Evolutionary conservation across 176 grass and related monocot genomes (phyloP).

Genomic region (Eremochloa ophiuroides): DNA sequence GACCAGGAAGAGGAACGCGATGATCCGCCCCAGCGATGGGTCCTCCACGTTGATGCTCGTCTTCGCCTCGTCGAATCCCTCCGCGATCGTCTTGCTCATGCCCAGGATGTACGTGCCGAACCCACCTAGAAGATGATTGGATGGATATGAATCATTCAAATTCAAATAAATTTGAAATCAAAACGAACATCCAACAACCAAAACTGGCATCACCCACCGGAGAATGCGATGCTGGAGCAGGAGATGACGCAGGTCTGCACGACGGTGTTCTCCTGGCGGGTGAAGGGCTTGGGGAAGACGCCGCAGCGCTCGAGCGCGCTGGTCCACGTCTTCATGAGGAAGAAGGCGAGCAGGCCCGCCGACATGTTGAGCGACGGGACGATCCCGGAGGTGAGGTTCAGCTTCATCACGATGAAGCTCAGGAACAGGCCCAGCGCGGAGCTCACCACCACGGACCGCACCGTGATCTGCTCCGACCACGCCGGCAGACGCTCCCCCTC

Average conservation of each 20-base stretch:
- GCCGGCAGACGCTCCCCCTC: constrained; percentile 47
- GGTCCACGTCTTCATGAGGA: constrained; percentile 76
- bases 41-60: constrained; percentile 50
- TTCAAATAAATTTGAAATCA: no score
- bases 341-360: constrained; percentile 62
- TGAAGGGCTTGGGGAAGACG: constrained; percentile 57
- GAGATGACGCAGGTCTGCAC: constrained; percentile 89
- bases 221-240: constrained; percentile 66
- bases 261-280: constrained; percentile 79
- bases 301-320: constrained; percentile 47
- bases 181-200: no score
- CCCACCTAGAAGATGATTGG: neutral
- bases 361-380: constrained; percentile 65
- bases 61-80: constrained; percentile 41
- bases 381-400: constrained; percentile 72
- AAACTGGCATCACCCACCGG: neutral
- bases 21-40: constrained; percentile 44
- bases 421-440: constrained; percentile 49
- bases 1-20: constrained; percentile 55
- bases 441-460: constrained; percentile 59
- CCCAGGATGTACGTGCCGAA: constrained; percentile 65
- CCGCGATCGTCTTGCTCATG: constrained; percentile 51
- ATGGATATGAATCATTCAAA: no score
- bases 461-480: constrained; percentile 73
- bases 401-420: constrained; percentile 92